Evolutionary conservation across 148 eudicot genomes (phyloP), one percentile per base, ranked within the genome.

Genomic region (Vaccinium corymbosum): DNA sequence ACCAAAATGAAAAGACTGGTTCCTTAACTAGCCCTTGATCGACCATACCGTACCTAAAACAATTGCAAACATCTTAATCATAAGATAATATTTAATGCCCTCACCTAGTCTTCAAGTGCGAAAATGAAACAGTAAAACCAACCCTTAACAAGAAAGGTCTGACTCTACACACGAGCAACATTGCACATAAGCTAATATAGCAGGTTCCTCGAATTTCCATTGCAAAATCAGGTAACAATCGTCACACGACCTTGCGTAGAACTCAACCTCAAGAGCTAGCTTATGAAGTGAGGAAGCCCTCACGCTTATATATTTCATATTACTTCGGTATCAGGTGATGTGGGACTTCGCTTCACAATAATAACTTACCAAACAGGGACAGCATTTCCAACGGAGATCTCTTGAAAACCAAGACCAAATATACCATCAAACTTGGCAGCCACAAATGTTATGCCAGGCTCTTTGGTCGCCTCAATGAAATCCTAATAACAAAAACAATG

Each of bases 371-470:
- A 95, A 79, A 93, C 94, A 86, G 98, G 98, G 80, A 92, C 94
- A 83, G 98, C 95, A 72, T 93, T 89, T 20, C 97, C 98, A 85
- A 94, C 98, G 77, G 98, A 92, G 29, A 95, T 95, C 85, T 95
- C 98, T 87, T 94, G 90, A 87, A 95, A 95, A 52, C 98, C 98
- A 88, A 95, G 98, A 79, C 98, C 98, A 82, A 95, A 94, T 82
- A 95, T 93, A 79, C 98, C 98, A 87, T 95, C 98, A 90, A 95
- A 95, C 86, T 95, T 95, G 81, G 98, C 96, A 59, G 93, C 98
- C 89, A 94, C 82, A 89, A 94, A 95, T 64, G 95, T 91, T 79
- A 93, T 81, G 74, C 98, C 87, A 66, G 98, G 98, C 89, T 93
- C 98, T 84, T 83, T 93, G 70, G 98, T 95, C 83, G 98, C 98